Base-by-base conservation (phyloP, 805 yeast species). In the Nakazawaea wyomingensis region DNA sequence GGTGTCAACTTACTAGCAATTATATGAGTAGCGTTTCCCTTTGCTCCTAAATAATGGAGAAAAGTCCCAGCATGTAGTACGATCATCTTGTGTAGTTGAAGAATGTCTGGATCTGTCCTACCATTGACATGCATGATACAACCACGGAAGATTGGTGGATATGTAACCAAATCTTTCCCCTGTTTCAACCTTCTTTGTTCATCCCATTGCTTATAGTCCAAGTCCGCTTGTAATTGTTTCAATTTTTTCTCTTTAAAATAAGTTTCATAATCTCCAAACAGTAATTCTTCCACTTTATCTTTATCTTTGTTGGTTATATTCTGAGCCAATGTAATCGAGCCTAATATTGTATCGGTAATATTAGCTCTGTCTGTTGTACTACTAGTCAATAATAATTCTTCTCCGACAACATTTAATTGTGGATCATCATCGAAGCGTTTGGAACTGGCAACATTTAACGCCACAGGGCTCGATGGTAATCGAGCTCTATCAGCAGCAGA, bases 71-170 rank as follows among this genome's bases (percentile, higher is more conserved):
- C 97, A 60, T 90, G 74, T 8, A 78, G 51, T 2, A 85, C 76
- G 2, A 91, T 80, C 50, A 87, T 52, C 43, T 80, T 73, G 53
- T 85, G 91, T 24, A 93, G 63, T 47, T 78, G 82, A 33, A 74
- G 64, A 13, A 88, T 73, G n/a, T 90, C 78, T 0, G 98, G 98
- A 2, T 62, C 64, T 0, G 98, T 91, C 54, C 84, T 79, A 1
- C 99, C 99, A 54, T 89, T 90, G n/a, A 91, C 88, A 58, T 84
- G 80, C 4, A 91, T 70, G 1, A 68, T 61, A 56, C 90, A 85
- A 1, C 72, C 78, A 29, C 64, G 54, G 55, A 91, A 89, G 1
- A 90, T 65, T 2, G 60, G 61, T 1, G 72, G 62, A 29, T 51
- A 46, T 7, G 40, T 31, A 4, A 36, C 20, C 43, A 39, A 9